Percentiles rank a stretch among this genome's conserved stretches.
Evolutionary conservation across 2,329 filamentous ascomycete species (phyloP).

Genomic region (Fusarium vanettenii): DNA sequence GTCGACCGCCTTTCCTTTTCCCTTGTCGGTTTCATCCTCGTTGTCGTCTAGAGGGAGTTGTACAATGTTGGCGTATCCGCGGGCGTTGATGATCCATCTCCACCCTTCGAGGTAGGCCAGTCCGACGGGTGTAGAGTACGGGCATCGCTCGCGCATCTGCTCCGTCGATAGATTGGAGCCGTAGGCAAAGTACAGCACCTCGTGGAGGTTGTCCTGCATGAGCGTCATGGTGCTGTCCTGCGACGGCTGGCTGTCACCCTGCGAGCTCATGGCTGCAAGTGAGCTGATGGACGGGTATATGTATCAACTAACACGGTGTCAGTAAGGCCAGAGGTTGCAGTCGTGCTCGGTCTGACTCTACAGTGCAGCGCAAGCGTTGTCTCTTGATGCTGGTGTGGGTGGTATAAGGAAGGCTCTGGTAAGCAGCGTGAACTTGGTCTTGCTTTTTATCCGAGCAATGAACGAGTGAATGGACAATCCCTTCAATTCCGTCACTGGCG

Average conservation of each 20-base stretch:
- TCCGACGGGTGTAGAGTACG: constrained; percentile 64
- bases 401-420: neutral
- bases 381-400: neutral
- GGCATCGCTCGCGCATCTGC: constrained; percentile 75
- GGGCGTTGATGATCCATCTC: constrained; percentile 74
- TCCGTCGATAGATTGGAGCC: constrained; percentile 75
- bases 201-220: constrained; percentile 49
- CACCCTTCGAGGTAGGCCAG: constrained; percentile 68
- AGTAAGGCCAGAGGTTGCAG: neutral
- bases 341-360: neutral
- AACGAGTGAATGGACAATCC: neutral
- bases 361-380: neutral
- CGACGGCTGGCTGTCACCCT: constrained; percentile 49
- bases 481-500: constrained; percentile 3
- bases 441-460: neutral
- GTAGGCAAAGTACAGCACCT: constrained; percentile 74
- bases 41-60: constrained; percentile 30
- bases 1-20: constrained; percentile 5
- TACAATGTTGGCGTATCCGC: constrained; percentile 77
- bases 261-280: constrained; percentile 40
- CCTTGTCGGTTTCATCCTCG: neutral
- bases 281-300: neutral
- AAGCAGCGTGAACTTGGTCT: constrained; percentile 8
- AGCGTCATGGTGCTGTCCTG: constrained; percentile 51
- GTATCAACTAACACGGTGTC: neutral